phyloP scores from a whole-genome alignment of 2,329 filamentous ascomycete genomes.

The Sodiomyces alkalinus region DNA sequence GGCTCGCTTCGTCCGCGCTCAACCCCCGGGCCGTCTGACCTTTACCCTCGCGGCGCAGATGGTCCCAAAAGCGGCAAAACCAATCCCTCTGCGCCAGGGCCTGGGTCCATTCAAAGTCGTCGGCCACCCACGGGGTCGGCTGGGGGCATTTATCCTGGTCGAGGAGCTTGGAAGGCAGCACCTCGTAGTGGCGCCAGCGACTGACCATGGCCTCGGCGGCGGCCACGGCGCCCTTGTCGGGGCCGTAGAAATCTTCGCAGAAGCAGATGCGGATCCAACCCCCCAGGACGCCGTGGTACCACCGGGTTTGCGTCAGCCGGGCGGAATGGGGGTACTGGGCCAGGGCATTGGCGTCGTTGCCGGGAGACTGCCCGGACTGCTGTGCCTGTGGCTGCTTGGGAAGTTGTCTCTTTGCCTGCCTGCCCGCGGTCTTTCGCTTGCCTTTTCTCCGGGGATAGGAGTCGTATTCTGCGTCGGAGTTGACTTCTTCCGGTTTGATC shows the following conservation, averaged over 20 bases:
- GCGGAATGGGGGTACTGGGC: constrained; percentile 5
- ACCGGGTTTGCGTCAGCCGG: constrained; percentile 12
- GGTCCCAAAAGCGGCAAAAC: constrained; percentile 5
- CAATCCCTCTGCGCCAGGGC: constrained; percentile 2
- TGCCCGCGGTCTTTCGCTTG: too few species aligned
- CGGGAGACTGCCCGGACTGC: neutral
- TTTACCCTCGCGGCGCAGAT: neutral
- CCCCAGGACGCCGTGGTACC: constrained; percentile 21
- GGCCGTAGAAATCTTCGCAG: constrained; percentile 12
- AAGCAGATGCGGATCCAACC: constrained; percentile 9
- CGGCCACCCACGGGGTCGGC: constrained; percentile 9
- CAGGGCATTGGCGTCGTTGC: constrained; percentile 3
- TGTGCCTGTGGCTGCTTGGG: neutral
- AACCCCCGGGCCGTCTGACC: constrained; percentile 1
- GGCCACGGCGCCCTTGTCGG: constrained; percentile 8
- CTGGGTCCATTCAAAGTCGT: constrained; percentile 6
- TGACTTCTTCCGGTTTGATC: constrained; percentile 9
- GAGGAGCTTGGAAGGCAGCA: constrained; percentile 11
- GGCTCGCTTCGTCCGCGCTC: constrained; percentile 12
- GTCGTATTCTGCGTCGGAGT: too few species aligned
- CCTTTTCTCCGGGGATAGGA: too few species aligned
- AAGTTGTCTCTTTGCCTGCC: too few species aligned
- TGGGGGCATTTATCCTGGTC: constrained; percentile 3
- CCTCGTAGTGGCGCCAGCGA: constrained; percentile 17
- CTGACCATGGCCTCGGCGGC: constrained; percentile 9